Conservation (phyloP, 1,139 yeast genomes). For the Keqinozyma sinolaborantium region DNA sequence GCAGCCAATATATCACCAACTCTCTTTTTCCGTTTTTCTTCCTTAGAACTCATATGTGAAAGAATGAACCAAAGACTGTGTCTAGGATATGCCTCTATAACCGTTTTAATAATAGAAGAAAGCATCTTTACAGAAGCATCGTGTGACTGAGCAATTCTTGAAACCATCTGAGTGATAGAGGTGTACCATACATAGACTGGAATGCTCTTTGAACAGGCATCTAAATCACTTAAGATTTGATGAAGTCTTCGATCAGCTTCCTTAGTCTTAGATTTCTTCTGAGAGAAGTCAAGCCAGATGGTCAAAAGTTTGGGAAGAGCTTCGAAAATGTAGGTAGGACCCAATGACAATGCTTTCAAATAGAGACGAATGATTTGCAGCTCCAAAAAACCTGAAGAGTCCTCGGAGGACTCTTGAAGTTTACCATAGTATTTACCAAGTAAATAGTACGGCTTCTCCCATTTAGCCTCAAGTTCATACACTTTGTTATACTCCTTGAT, state of each 20-base stretch:
- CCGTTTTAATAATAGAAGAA: constrained; percentile 50
- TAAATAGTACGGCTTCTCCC: constrained; percentile 82
- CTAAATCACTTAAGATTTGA: constrained; percentile 52
- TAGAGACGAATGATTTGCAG: constrained; percentile 62
- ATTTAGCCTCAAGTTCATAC: constrained; percentile 49
- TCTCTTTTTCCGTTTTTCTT: constrained; percentile 49
- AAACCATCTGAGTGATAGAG: constrained; percentile 80
- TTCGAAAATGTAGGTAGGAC: constrained; percentile 72
- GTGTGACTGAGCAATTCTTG: constrained; percentile 71
- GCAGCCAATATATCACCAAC: constrained; percentile 30
- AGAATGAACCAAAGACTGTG: constrained; percentile 85
- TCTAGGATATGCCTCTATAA: constrained; percentile 67
- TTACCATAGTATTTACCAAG: constrained; percentile 80
- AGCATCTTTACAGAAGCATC: constrained; percentile 54
- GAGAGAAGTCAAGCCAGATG: constrained; percentile 86
- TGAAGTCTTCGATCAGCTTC: constrained; percentile 37
- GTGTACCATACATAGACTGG: constrained; percentile 77
- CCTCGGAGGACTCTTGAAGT: constrained; percentile 59
- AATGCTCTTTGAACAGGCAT: constrained; percentile 40
- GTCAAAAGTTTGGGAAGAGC: constrained; percentile 87
- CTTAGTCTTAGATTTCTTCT: constrained; percentile 19
- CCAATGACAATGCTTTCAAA: constrained; percentile 63
- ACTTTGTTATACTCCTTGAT: constrained; percentile 66
- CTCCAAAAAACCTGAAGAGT: constrained; percentile 61
- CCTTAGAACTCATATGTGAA: constrained; percentile 71